Evolutionary conservation across 306 rosid genomes (phyloP), one percentile per base, ranked within the genome.

Genomic region (Erythrophleum fordii): DNA sequence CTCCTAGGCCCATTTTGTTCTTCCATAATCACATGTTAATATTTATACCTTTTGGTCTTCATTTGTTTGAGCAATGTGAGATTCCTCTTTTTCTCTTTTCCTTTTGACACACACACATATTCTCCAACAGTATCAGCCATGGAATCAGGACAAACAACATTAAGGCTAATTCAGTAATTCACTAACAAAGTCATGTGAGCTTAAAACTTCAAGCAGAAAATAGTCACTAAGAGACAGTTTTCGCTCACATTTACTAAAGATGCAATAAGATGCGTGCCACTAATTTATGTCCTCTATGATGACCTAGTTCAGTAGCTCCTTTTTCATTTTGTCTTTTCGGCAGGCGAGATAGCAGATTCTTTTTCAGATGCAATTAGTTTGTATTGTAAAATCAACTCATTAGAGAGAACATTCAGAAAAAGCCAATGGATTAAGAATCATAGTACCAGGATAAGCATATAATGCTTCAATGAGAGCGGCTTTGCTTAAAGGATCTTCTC

Each of bases 401-500:
- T 5, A 5, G 11, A 70, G n/a, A n/a, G n/a, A n/a, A 35, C n/a
- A 53, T 17, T 7, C n/a, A 49, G 35, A 37, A 45, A 78, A 65
- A 5, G 7, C 3, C 4, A 77, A 44, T 5, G 37, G 16, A 18
- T 55, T n/a, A 44, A 46, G 60, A 12, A 65, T 20, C 61, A 39
- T 37, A 82, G 81, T 85, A 92, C 98, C 95, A 4, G 98, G 95
- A 87, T 87, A 92, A 46, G 92, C 91, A 75, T 86, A 93, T 83
- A 94, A 75, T 79, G 97, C 97, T 86, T 92, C 89, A 41, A 85
- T 76, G 26, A 95, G 90, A 39, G 97, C 90, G 86, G 82, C 84
- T 85, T 55, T 86, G 75, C 97, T 91, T 80, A 90, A 86, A 86
- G 97, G 88, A 69, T 92, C 98, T 7, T 90, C 97, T 61, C 97